Conservation (phyloP, 2,329 filamentous ascomycete genomes). For the Ramichloridium luteum region DNA sequence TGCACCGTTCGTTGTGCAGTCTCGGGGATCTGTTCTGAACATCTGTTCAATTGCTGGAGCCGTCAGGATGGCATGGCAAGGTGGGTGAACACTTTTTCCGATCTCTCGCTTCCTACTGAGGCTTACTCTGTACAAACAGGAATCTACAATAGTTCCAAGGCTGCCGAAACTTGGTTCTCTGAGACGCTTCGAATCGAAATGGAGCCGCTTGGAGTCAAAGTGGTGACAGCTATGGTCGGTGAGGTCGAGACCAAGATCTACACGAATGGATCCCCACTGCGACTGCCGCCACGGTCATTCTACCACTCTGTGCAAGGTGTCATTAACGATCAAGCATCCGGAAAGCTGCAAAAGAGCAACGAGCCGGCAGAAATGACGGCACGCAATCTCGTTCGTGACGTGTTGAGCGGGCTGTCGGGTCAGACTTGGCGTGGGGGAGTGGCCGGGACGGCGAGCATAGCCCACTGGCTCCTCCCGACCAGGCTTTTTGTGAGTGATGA, state of each 20-base stretch:
- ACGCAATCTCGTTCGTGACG: constrained; percentile 1
- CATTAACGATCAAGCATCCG: neutral
- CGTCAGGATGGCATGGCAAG: no score
- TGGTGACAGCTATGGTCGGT: constrained; percentile 16
- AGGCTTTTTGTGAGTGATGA: constrained; percentile 2
- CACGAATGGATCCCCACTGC: no score
- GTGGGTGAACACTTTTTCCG: no score
- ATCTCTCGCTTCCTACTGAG: neutral
- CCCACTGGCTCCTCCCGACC: neutral
- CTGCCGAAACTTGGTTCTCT: constrained; percentile 12
- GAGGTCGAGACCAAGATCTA: constrained; percentile 12
- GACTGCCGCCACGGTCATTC: neutral
- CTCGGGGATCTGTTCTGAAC: no score
- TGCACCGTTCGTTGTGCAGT: constrained; percentile 31
- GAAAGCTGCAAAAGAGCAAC: neutral
- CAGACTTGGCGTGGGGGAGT: constrained; percentile 1
- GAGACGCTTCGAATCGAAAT: constrained; percentile 18
- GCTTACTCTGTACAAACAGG: constrained; percentile 6
- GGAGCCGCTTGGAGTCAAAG: constrained; percentile 15
- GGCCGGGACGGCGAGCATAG: neutral
- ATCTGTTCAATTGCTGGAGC: constrained; percentile 10
- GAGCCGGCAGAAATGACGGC: neutral
- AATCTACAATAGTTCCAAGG: constrained; percentile 17
- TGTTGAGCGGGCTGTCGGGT: neutral
- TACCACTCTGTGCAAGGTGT: constrained; percentile 1